Conservation (phyloP, 2,329 filamentous ascomycete genomes). For the Fusarium sp. region DNA sequence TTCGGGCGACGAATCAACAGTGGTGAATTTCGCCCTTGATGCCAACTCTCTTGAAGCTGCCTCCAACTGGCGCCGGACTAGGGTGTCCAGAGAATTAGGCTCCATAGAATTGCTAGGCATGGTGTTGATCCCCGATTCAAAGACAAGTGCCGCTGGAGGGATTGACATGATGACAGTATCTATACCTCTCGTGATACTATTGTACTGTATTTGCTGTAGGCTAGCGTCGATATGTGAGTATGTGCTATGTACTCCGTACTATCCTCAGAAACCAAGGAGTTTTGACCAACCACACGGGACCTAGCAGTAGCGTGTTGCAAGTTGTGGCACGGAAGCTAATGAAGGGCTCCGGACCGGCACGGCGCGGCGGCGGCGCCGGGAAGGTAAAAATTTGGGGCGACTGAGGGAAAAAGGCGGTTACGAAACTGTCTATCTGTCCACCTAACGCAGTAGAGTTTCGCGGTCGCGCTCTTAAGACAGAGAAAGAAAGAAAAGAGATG, state of each 20-base stretch:
- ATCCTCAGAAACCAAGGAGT: no score
- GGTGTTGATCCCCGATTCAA: constrained; percentile 49
- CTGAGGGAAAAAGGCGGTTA: constrained; percentile 18
- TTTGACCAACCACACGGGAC: constrained; percentile 47
- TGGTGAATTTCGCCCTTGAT: constrained; percentile 29
- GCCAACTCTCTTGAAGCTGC: constrained; percentile 45
- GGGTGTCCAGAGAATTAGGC: constrained; percentile 44
- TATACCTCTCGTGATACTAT: constrained; percentile 29
- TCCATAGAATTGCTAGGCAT: constrained; percentile 31
- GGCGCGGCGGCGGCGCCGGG: constrained; percentile 45
- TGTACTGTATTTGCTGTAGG: constrained; percentile 8
- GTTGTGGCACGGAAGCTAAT: constrained; percentile 47
- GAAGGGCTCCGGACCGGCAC: constrained; percentile 43
- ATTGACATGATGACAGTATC: constrained; percentile 46
- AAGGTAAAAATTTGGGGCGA: constrained; percentile 41
- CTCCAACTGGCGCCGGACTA: constrained; percentile 51
- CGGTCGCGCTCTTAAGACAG: constrained; percentile 42
- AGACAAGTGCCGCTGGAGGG: constrained; percentile 48
- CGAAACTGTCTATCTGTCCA: constrained; percentile 18
- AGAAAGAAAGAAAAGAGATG: constrained; percentile 44
- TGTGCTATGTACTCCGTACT: constrained; percentile 32
- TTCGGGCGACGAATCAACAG: constrained; percentile 21
- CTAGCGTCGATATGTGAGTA: constrained; percentile 31
- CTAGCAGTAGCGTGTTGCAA: constrained; percentile 43
- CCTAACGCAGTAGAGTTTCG: constrained; percentile 31